A percentile compares a stretch with the other conserved stretches of the same genome.
These are phyloP conservation scores for Spizellomyces punctatus DNA, from an alignment of 192 early-diverging fungal genomes.

Conservation along the genomic window DNA sequence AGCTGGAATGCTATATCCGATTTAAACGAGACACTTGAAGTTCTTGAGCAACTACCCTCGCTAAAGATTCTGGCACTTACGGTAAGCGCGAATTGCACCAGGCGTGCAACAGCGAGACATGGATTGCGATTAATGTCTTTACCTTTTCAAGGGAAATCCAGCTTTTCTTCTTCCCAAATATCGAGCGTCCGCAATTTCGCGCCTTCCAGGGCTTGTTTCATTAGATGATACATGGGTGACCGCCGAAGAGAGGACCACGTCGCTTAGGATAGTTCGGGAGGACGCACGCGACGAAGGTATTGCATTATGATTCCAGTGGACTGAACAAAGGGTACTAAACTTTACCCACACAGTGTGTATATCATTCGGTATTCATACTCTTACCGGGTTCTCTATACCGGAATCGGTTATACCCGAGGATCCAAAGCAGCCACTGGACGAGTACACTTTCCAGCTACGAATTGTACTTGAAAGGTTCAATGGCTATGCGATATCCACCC, in stretches of 20 bases:
- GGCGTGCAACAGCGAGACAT: too few relatives aligned
- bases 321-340: too few relatives aligned
- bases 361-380: neutral
- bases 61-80: constrained; percentile 33
- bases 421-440: neutral
- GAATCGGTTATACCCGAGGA: neutral
- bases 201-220: neutral
- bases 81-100: constrained; percentile 10
- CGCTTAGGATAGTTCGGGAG: neutral
- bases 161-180: neutral
- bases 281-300: neutral
- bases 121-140: too few relatives aligned
- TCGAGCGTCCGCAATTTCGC: neutral
- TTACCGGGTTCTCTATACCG: neutral
- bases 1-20: constrained; percentile 32
- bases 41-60: constrained; percentile 18
- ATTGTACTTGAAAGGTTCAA: neutral
- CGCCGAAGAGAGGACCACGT: neutral
- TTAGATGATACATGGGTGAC: neutral
- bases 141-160: neutral
- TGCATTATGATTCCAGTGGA: too few relatives aligned
- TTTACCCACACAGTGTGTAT: too few relatives aligned
- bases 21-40: constrained; percentile 18
- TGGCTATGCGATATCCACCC: neutral
- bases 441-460: constrained; percentile 8